These are phyloP conservation scores for Saturnispora quitensis DNA, from an alignment of 805 yeast species.

Conservation along the genomic window DNA sequence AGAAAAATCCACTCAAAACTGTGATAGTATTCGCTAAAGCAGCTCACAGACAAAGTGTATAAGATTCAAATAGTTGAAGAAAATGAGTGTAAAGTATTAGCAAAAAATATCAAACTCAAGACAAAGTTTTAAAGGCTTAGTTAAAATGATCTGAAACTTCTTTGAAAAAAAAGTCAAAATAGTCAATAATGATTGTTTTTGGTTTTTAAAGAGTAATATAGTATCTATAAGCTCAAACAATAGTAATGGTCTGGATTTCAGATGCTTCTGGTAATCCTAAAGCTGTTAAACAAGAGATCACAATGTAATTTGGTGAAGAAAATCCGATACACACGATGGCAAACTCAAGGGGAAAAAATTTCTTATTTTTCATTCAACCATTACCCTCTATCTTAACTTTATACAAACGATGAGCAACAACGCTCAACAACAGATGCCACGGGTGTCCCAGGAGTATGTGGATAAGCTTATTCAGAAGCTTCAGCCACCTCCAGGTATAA, in stretches of 20 bases:
- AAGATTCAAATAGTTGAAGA: not conserved
- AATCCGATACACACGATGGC: not conserved
- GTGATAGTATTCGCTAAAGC: not conserved
- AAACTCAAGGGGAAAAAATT: not conserved
- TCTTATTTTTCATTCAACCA: not conserved
- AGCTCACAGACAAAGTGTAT: not conserved
- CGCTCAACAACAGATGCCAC: slow-evolving; percentile 14
- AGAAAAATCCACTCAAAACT: not conserved
- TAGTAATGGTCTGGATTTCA: not conserved
- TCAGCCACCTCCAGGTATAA: slow-evolving; percentile 28
- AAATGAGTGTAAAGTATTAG: not conserved
- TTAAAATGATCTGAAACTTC: not conserved
- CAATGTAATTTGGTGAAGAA: not conserved
- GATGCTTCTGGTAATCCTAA: not conserved
- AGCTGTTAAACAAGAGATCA: not conserved
- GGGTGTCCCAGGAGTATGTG: slow-evolving; percentile 19
- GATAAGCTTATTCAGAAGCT: slow-evolving; percentile 23
- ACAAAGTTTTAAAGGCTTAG: not conserved
- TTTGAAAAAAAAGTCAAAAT: not conserved
- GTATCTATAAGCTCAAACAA: not conserved
- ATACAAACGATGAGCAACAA: not conserved
- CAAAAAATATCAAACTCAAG: not conserved
- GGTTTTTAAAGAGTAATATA: not conserved
- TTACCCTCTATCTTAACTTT: not conserved
- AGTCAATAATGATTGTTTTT: not conserved